These are phyloP conservation scores for Beauveria medogensis DNA, from an alignment of 2,329 filamentous ascomycete species.

Conservation along the genomic window DNA sequence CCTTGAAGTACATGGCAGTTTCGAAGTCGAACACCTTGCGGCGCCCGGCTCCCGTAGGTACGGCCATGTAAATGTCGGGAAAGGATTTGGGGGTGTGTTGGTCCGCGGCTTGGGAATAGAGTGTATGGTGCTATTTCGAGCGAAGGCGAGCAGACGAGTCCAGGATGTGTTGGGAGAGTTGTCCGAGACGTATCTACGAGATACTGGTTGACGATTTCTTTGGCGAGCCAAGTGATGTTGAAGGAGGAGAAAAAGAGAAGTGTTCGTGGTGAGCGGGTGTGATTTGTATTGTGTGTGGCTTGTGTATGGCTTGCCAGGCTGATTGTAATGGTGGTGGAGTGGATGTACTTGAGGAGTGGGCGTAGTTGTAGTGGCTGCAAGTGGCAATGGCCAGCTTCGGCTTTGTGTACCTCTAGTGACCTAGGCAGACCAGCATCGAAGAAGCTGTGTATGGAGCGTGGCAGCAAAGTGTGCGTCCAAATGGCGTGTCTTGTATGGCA, in stretches of 20 bases:
- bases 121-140: neutral
- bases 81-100: neutral
- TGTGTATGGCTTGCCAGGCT: neutral
- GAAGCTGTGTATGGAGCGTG: neutral
- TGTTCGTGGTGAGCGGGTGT: neutral
- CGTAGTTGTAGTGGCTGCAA: neutral
- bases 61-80: constrained; percentile 23
- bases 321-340: neutral
- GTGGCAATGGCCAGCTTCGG: constrained; percentile 8
- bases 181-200: too few relatives aligned
- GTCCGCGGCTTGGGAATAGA: neutral
- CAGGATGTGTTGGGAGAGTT: neutral
- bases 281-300: neutral
- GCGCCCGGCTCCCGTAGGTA: constrained; percentile 19
- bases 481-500: neutral
- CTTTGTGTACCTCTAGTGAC: neutral
- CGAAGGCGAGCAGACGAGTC: neutral
- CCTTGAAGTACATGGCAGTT: constrained; percentile 25
- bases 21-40: constrained; percentile 28
- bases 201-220: too few relatives aligned
- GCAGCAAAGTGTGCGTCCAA: neutral
- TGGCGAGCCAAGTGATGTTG: neutral
- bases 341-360: neutral
- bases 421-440: neutral
- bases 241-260: neutral